These are phyloP conservation scores for Pyrenophora graminea DNA, from an alignment of 2,329 filamentous ascomycete genomes.

Conservation along the genomic window DNA sequence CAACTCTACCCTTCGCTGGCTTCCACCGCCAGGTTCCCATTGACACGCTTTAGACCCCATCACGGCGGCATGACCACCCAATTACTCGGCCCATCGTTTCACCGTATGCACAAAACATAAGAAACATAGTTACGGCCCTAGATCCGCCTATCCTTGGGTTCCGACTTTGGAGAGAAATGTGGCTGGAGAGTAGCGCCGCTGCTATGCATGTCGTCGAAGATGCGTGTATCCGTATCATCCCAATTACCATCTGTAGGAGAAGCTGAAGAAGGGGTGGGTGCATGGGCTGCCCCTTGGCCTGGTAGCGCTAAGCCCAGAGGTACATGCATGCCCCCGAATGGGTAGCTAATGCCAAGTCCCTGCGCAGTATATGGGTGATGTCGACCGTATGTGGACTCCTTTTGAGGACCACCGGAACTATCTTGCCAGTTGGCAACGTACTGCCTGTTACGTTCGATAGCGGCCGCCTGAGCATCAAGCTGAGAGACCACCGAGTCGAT, in stretches of 20 bases:
- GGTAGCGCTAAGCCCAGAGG: conserved; percentile 3
- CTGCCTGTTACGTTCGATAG: conserved; percentile 18
- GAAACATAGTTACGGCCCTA: background rate
- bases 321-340: background rate
- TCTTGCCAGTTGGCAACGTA: conserved; percentile 5
- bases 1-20: too few relatives aligned
- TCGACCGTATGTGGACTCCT: background rate
- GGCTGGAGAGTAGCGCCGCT: background rate
- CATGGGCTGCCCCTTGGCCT: background rate
- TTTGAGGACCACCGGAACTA: background rate
- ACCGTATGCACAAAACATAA: too few relatives aligned
- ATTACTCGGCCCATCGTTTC: too few relatives aligned
- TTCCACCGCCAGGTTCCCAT: too few relatives aligned
- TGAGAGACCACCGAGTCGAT: conserved; percentile 30
- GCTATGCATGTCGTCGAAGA: background rate
- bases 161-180: background rate
- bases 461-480: conserved; percentile 26
- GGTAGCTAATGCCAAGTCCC: background rate
- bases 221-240: background rate
- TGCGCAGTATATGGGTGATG: background rate
- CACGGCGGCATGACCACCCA: too few relatives aligned
- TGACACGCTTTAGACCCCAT: too few relatives aligned
- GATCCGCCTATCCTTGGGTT: background rate
- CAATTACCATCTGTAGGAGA: background rate
- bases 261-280: background rate